A percentile compares a stretch with the other conserved stretches of the same genome.
Evolutionary conservation across 2,329 filamentous ascomycete genomes (phyloP).

Genomic region (Epichloe hybrida): DNA sequence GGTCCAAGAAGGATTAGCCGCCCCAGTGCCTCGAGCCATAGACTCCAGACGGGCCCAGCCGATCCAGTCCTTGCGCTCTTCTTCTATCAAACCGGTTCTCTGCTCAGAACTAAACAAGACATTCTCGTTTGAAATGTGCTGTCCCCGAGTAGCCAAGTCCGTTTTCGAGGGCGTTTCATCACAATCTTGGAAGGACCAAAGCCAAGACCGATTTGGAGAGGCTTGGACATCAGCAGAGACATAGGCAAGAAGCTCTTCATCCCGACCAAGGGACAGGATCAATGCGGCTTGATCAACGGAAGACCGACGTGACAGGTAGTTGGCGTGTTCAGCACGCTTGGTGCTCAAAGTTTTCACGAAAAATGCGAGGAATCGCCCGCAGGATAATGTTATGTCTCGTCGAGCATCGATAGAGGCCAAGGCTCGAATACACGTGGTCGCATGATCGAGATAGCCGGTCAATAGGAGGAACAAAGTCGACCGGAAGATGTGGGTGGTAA

Average conservation of each 20-base stretch:
- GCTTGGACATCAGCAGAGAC: constrained; percentile 78
- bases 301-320: constrained; percentile 22
- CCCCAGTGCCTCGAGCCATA: constrained; percentile 19
- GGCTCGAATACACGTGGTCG: constrained; percentile 58
- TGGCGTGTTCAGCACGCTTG: constrained; percentile 34
- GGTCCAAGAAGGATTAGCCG: constrained; percentile 19
- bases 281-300: constrained; percentile 19
- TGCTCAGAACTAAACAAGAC: constrained; percentile 32
- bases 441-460: constrained; percentile 57
- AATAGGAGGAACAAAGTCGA: constrained; percentile 71
- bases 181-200: constrained; percentile 56
- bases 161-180: constrained; percentile 19
- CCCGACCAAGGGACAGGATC: constrained; percentile 30
- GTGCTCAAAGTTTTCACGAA: constrained; percentile 57
- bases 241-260: constrained; percentile 84
- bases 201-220: constrained; percentile 64
- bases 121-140: constrained; percentile 18
- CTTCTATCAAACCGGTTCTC: constrained; percentile 38
- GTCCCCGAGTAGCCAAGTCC: constrained; percentile 6
- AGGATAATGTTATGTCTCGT: constrained; percentile 60
- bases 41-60: constrained; percentile 66
- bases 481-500: constrained; percentile 78
- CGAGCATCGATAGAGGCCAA: constrained; percentile 57
- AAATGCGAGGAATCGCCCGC: constrained; percentile 69
- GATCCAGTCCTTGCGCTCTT: constrained; percentile 56